phyloP scores from a whole-genome alignment of 192 early-diverging fungal species.

The Backusella circina region DNA sequence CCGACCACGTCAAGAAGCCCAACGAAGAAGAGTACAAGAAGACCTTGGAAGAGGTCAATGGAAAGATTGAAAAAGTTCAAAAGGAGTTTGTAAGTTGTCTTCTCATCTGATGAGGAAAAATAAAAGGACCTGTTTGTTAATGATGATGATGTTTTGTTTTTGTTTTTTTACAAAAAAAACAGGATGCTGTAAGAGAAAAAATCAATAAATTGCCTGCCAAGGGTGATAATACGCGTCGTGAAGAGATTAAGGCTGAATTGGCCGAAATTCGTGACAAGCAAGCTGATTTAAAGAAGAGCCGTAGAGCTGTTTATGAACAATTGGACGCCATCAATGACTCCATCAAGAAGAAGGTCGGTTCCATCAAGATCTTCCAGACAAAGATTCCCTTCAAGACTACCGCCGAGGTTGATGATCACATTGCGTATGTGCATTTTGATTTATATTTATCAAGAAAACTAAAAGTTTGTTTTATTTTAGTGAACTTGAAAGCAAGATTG shows the following conservation, averaged over 20 bases:
- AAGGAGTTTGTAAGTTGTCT: slow-evolving; percentile 33
- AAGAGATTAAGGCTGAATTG: slow-evolving; percentile 57
- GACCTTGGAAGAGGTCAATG: slow-evolving; percentile 7
- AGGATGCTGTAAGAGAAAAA: slow-evolving; percentile 55
- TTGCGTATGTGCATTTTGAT: slow-evolving; percentile 50
- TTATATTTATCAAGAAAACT: not conserved
- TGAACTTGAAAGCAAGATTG: slow-evolving; percentile 74
- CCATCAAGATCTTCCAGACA: slow-evolving; percentile 62
- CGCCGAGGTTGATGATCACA: slow-evolving; percentile 75
- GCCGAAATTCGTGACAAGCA: slow-evolving; percentile 71
- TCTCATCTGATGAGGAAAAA: not conserved
- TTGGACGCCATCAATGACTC: slow-evolving; percentile 67
- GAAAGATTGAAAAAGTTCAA: slow-evolving; percentile 21
- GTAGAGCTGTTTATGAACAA: slow-evolving; percentile 69
- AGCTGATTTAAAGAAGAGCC: slow-evolving; percentile 61
- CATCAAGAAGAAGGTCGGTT: slow-evolving; percentile 68
- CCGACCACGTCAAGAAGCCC: slow-evolving; percentile 27
- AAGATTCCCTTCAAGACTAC: slow-evolving; percentile 78
- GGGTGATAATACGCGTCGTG: slow-evolving; percentile 49
- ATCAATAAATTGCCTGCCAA: slow-evolving; percentile 56
- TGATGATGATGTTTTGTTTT: not conserved
- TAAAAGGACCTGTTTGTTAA: not conserved
- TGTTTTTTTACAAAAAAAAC: no score
- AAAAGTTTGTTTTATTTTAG: slow-evolving; percentile 26
- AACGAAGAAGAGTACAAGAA: slow-evolving; percentile 27